These are phyloP conservation scores for Ascochyta rabiei DNA, from an alignment of 2,329 filamentous ascomycete genomes.

Conservation along the genomic window DNA sequence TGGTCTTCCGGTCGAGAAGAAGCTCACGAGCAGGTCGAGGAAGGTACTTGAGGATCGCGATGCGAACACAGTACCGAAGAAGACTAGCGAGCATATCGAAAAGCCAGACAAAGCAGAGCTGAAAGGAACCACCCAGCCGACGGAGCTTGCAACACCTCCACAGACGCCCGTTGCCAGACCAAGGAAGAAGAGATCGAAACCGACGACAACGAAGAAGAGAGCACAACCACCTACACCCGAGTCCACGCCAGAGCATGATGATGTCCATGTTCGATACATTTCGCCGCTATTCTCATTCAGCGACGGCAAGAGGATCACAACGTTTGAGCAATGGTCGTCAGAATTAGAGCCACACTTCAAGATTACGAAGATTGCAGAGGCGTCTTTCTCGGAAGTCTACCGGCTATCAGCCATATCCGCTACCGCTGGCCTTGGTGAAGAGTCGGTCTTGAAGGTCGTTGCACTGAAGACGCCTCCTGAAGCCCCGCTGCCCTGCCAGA, in stretches of 20 bases:
- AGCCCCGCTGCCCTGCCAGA: slow-evolving; percentile 42
- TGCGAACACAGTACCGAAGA: slow-evolving; percentile 15
- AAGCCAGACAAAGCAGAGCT: neutral
- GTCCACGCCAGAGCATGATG: slow-evolving; percentile 29
- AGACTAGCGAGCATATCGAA: neutral
- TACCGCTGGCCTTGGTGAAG: slow-evolving; percentile 40
- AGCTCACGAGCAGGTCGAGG: neutral
- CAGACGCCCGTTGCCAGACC: slow-evolving; percentile 15
- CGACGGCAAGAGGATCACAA: slow-evolving; percentile 30
- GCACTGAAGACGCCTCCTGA: slow-evolving; percentile 44
- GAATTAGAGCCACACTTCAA: slow-evolving; percentile 53
- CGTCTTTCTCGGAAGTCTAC: slow-evolving; percentile 71
- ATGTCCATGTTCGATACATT: slow-evolving; percentile 34
- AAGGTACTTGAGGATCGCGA: slow-evolving; percentile 21
- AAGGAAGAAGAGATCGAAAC: slow-evolving; percentile 19
- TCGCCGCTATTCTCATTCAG: slow-evolving; percentile 40
- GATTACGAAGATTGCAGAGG: slow-evolving; percentile 68
- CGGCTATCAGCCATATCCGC: slow-evolving; percentile 54
- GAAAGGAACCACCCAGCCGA: neutral
- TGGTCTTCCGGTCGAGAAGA: neutral
- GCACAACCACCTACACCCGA: slow-evolving; percentile 26
- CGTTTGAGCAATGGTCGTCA: slow-evolving; percentile 51
- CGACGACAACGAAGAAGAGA: slow-evolving; percentile 18
- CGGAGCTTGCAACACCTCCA: neutral
- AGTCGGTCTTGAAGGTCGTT: slow-evolving; percentile 57